Base-by-base conservation (phyloP, 805 yeast genomes). In the Candida adriatica region DNA sequence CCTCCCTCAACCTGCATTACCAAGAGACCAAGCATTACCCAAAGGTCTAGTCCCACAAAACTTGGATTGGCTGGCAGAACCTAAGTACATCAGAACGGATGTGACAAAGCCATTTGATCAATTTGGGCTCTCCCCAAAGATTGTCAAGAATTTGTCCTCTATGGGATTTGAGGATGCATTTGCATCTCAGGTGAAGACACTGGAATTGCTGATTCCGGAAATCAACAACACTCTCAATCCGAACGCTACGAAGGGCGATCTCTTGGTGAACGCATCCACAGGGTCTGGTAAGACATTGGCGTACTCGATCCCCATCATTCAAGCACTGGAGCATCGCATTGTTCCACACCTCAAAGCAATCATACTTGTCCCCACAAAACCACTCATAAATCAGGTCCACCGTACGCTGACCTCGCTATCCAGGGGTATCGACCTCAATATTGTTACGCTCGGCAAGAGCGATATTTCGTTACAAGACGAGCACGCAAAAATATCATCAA, bases 201-300 rank as follows among this genome's bases (percentile, higher is more conserved):
- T 84, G 33, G 71, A 77, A n/a, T 51, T 67, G 18, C 47, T 70
- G 24, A 54, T 77, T 20, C 51, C 54, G 43, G 76, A 68, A 45
- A 54, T 67, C 43, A 45, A 59, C 26, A 49, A 46, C 29, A 42
- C 29, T 20, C 32, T 51, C 16, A 43, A 51, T 21, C 48, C 50
- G 16, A 34, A 43, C 10, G 26, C 46, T 21, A 38, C 37, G 8
- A 62, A 64, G 35, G 90, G 90, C 16, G 95, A 92, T 56, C 56
- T 87, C 13, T 62, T 90, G 27, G 95, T 90, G 6, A 88, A 90
- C 56, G 95, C 98, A 2, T 74, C 94, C 8, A 90, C 98, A 0
- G 98, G 98, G 26, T 82, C 95, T 0, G 98, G 98, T 48, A 90
- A 90, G 53, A 90, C 98, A 0, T 62, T 92, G 33, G 94, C 96